A percentile compares a stretch with the other conserved stretches of the same genome.
Conservation (phyloP, 108 stramenopile species). For the Cyclotella atomus region DNA sequence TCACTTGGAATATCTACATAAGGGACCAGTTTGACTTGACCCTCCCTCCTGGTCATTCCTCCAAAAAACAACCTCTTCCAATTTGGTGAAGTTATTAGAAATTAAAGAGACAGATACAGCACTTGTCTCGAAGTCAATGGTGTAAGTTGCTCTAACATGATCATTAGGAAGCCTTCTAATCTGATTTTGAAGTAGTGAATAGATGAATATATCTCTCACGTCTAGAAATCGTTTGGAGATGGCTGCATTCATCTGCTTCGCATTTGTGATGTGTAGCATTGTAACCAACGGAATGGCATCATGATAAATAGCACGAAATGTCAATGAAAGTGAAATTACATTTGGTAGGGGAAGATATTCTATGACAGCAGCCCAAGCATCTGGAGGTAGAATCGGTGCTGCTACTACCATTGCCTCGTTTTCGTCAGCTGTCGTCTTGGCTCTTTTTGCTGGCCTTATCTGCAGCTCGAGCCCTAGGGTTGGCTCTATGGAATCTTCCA, state of each 20-base stretch:
- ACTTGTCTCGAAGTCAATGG: not conserved
- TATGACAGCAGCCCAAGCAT: not conserved
- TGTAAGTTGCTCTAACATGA: no score
- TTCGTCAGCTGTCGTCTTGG: not conserved
- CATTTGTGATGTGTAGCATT: not conserved
- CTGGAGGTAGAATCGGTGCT: not conserved
- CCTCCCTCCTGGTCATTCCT: not conserved
- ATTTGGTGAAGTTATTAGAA: not conserved
- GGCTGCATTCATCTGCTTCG: not conserved
- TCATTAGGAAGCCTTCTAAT: no score
- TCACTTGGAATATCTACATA: not conserved
- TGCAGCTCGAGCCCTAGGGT: no score
- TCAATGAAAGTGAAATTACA: not conserved
- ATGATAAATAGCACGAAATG: not conserved
- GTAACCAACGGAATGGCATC: not conserved
- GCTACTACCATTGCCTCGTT: not conserved
- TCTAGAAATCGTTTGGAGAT: not conserved
- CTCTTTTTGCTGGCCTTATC: not conserved
- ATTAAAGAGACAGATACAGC: not conserved
- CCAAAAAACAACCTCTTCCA: not conserved
- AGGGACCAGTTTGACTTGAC: not conserved
- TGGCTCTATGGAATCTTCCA: no score
- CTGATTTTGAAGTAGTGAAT: not conserved
- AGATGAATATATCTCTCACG: not conserved
- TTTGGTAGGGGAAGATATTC: not conserved